Evolutionary conservation across 2,329 filamentous ascomycete genomes (phyloP), one percentile per base, ranked within the genome.

Genomic region (Botrytis aclada): DNA sequence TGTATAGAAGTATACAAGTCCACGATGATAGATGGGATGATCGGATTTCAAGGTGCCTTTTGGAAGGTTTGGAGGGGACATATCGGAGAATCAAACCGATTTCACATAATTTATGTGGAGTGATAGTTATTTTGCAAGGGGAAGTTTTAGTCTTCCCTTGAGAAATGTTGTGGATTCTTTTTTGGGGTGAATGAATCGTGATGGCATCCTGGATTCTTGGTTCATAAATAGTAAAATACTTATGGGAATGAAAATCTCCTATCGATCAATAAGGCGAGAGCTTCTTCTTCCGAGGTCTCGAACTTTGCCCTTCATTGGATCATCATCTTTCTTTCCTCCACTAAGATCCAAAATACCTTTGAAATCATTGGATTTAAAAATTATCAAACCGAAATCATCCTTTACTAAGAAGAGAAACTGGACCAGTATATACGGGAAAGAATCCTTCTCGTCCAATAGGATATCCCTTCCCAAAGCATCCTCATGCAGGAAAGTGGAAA

Each of bases 401-500:
- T 43, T 63, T 8, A 12, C 37, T 41, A 10, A 41, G 61, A 29
- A 43, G 39, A 43, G 29, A 39, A 54, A 54, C 64, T 4, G 45
- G 32, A 54, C 16, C 22, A 54, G 16, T 37, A 14, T 51, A 29
- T n/a, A 37, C 25, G 63, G 63, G 16, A 51, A 18, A 39, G 64
- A n/a, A 8, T 20, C 14, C 4, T 22, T 32, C 12, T 29, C 25
- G 39, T 22, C 65, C 65, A 72, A 72, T 72, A 37, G 62, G 70
- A 47, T 69, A 14, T 14, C 12, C 32, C 39, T 67, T 64, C 70
- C 64, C n/a, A 51, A 67, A 10, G 47, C 64, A 54, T 29, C 65
- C 34, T 67, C 65, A 67, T 67, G 47, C 65, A 67, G 56, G 16
- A 39, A 12, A 39, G 45, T 67, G 64, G 64, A 67, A 67, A 67